Evolutionary conservation across 768 basidiomycete species (phyloP).

Genomic region (Pholiota conissans): DNA sequence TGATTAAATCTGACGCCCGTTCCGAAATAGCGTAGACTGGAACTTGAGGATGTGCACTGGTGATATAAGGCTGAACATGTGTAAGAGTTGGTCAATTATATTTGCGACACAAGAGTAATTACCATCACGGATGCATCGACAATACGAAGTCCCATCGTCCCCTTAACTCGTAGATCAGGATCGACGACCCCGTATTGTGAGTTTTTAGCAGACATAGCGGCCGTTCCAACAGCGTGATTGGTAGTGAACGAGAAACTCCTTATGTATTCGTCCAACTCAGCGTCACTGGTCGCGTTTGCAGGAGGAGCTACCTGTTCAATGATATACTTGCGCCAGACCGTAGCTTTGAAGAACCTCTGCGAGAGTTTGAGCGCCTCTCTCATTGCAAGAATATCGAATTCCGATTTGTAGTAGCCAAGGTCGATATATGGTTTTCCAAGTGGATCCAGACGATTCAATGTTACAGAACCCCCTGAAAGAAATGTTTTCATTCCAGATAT

Average conservation of each 20-base stretch:
- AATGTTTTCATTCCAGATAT: no score
- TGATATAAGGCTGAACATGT: constrained; percentile 21
- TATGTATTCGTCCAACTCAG: constrained; percentile 22
- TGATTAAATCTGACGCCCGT: constrained; percentile 19
- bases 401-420: constrained; percentile 18
- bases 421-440: constrained; percentile 26
- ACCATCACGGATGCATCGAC: constrained; percentile 39
- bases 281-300: constrained; percentile 20
- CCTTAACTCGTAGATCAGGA: constrained; percentile 36
- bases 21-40: constrained; percentile 21
- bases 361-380: constrained; percentile 18
- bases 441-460: constrained; percentile 19
- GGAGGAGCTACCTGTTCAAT: constrained; percentile 15
- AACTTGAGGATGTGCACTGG: constrained; percentile 30
- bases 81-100: not conserved
- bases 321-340: constrained; percentile 23
- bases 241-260: constrained; percentile 18
- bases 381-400: constrained; percentile 22
- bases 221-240: constrained; percentile 32
- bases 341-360: constrained; percentile 18
- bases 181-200: constrained; percentile 34
- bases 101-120: constrained; percentile 7
- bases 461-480: constrained; percentile 23
- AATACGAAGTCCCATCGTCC: constrained; percentile 31
- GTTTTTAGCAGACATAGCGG: constrained; percentile 28